These are phyloP conservation scores for Pisolithus albus DNA, from an alignment of 768 basidiomycete genomes.

Conservation along the genomic window DNA sequence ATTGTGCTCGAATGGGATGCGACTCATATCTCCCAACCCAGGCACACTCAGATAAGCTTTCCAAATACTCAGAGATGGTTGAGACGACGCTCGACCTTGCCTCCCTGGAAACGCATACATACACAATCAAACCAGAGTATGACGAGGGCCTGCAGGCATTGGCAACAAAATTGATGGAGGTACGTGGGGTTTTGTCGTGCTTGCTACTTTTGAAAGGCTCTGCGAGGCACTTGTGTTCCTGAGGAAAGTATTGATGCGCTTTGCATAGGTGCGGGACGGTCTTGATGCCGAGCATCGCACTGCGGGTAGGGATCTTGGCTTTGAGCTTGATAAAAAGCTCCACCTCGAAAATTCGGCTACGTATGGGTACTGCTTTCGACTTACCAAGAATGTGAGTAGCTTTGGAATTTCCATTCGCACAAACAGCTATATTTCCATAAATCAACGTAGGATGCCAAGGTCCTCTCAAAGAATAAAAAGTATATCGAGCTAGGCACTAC, in stretches of 20 bases:
- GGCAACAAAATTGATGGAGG: constrained; percentile 57
- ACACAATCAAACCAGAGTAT: constrained; percentile 89
- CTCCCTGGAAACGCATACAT: constrained; percentile 78
- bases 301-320: constrained; percentile 60
- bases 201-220: background rate
- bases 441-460: constrained; percentile 65
- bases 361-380: constrained; percentile 88
- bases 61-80: constrained; percentile 88
- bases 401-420: background rate
- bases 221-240: no score
- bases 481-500: constrained; percentile 82
- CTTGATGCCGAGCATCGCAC: constrained; percentile 75
- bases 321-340: constrained; percentile 91
- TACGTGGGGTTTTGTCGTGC: constrained; percentile 15
- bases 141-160: constrained; percentile 68
- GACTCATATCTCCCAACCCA: constrained; percentile 20
- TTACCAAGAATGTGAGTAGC: constrained; percentile 78
- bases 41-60: constrained; percentile 57
- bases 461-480: constrained; percentile 50
- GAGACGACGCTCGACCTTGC: constrained; percentile 91
- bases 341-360: constrained; percentile 88
- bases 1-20: background rate
- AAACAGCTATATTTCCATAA: background rate
- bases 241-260: background rate
- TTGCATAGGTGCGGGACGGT: constrained; percentile 55